Evolutionary conservation across 1,284 basidiomycete species (phyloP).

Genomic region (Malassezia psittaci): DNA sequence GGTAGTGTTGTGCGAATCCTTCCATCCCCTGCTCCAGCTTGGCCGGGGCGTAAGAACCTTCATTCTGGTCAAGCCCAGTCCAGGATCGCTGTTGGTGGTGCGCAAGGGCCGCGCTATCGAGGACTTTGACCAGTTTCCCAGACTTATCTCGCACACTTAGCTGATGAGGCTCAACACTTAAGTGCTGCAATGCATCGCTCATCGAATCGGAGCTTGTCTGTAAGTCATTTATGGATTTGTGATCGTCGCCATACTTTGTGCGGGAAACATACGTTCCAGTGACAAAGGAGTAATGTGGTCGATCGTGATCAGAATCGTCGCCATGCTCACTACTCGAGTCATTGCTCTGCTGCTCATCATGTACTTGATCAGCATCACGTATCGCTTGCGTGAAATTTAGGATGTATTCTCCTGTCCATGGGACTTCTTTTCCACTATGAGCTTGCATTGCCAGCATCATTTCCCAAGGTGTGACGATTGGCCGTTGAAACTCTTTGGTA

Average conservation of each 20-base stretch:
- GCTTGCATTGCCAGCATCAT: conserved; percentile 65
- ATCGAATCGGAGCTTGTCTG: not conserved
- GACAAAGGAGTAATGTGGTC: conserved; percentile 62
- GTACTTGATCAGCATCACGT: conserved; percentile 11
- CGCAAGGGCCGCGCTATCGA: conserved; percentile 50
- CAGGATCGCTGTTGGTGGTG: conserved; percentile 65
- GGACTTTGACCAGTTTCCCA: conserved; percentile 52
- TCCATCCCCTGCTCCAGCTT: conserved; percentile 74
- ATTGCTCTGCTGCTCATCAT: conserved; percentile 31
- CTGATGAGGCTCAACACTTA: conserved; percentile 14
- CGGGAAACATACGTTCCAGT: conserved; percentile 75
- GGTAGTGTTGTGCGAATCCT: conserved; percentile 80
- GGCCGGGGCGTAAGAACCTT: conserved; percentile 70
- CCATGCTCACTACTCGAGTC: no score
- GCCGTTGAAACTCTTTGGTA: conserved; percentile 69
- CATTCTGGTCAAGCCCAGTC: conserved; percentile 68
- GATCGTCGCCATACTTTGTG: conserved; percentile 55
- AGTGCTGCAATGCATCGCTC: not conserved
- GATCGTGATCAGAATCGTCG: no score
- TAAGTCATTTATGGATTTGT: not conserved
- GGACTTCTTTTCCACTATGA: conserved; percentile 27
- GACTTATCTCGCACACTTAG: conserved; percentile 58
- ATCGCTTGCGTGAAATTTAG: conserved; percentile 57
- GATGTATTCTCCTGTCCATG: conserved; percentile 70
- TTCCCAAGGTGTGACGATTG: conserved; percentile 91